These are phyloP conservation scores for Botrytis sinoallii DNA, from an alignment of 2,329 filamentous ascomycete genomes.

Conservation along the genomic window DNA sequence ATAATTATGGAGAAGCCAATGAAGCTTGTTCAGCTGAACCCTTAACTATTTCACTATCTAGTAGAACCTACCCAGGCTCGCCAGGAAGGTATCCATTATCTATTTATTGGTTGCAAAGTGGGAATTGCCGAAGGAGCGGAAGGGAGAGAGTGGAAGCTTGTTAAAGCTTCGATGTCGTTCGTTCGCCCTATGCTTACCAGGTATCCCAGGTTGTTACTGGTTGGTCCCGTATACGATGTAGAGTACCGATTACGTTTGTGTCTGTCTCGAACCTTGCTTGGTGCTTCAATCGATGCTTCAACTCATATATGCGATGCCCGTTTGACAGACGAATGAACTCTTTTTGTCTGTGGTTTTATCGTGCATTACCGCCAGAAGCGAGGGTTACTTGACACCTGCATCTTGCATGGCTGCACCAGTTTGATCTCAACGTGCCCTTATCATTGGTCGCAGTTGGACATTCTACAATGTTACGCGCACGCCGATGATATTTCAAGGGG, in stretches of 20 bases:
- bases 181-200: not conserved
- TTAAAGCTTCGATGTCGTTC: constrained; percentile 2
- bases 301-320: not conserved
- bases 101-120: not conserved
- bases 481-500: not conserved
- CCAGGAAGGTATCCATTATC: not conserved
- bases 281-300: not conserved
- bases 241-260: not conserved
- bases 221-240: not conserved
- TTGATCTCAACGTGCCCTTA: not conserved
- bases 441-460: not conserved
- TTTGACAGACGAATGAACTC: too few species aligned
- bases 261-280: not conserved
- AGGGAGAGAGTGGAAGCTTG: not conserved
- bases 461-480: not conserved
- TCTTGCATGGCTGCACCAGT: not conserved
- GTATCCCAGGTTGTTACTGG: not conserved
- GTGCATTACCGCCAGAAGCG: not conserved
- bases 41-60: not conserved
- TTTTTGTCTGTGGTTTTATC: not conserved
- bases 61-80: not conserved
- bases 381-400: not conserved
- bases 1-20: not conserved
- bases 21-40: constrained; percentile 15
- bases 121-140: not conserved